phyloP scores from a whole-genome alignment of 2,329 filamentous ascomycete genomes.

The Ophiostoma tasmaniense region DNA sequence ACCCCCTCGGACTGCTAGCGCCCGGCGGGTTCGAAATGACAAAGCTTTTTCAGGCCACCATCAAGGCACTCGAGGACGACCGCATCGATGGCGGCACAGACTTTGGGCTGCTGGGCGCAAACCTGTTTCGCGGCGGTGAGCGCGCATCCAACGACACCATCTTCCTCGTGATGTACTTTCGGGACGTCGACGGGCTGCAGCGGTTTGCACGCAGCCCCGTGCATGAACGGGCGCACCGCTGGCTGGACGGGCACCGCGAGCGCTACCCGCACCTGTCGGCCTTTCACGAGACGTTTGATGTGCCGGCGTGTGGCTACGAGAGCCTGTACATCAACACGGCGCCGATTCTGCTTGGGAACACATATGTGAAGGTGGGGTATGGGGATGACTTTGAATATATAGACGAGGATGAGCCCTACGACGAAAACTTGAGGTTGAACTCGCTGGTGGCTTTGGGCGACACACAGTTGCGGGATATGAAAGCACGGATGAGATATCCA shows the following conservation, averaged over 20 bases:
- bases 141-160: slow-evolving; percentile 19
- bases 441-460: slow-evolving; percentile 18
- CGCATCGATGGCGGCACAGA: slow-evolving; percentile 20
- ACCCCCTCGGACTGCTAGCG: slow-evolving; percentile 40
- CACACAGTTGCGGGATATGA: slow-evolving; percentile 17
- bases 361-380: background rate
- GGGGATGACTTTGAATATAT: no score
- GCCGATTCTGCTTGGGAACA: slow-evolving; percentile 17
- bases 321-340: slow-evolving; percentile 21
- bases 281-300: slow-evolving; percentile 22
- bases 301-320: slow-evolving; percentile 18
- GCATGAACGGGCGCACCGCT: slow-evolving; percentile 17
- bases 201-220: slow-evolving; percentile 17
- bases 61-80: slow-evolving; percentile 24
- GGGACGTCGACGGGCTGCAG: slow-evolving; percentile 18
- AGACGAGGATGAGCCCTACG: background rate
- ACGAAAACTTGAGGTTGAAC: slow-evolving; percentile 10
- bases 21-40: slow-evolving; percentile 36
- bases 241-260: slow-evolving; percentile 11
- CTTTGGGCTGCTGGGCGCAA: slow-evolving; percentile 40
- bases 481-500: background rate
- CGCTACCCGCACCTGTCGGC: slow-evolving; percentile 16
- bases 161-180: slow-evolving; percentile 21
- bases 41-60: slow-evolving; percentile 33
- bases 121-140: slow-evolving; percentile 30